Percentiles rank a stretch among this genome's conserved stretches.
Conservation (phyloP, 352 stramenopile species). For the Pythium phragmitis region DNA sequence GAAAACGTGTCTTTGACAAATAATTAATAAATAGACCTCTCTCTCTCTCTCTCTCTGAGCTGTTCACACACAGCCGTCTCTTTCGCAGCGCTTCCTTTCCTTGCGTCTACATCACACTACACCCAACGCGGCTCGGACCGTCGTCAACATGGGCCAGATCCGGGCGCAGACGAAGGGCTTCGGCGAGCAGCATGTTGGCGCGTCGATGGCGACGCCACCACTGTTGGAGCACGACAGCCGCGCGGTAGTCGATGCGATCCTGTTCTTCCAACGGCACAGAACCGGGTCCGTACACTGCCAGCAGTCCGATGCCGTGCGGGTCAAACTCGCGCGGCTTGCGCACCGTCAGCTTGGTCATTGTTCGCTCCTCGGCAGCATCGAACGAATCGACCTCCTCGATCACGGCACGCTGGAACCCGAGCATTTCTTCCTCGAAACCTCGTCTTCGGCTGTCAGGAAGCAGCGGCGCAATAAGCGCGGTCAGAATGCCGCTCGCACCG, state of each 20-base stretch:
- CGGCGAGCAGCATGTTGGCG: conserved; percentile 54
- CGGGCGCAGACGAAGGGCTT: conserved; percentile 63
- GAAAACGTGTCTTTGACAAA: not conserved
- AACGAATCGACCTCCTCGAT: conserved; percentile 88
- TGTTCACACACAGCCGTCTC: conserved; percentile 20
- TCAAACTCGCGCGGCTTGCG: conserved; percentile 83
- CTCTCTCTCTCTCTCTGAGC: conserved; percentile 6
- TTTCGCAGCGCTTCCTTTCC: not conserved
- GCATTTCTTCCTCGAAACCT: conserved; percentile 82
- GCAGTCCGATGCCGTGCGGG: conserved; percentile 62
- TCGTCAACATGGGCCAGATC: conserved; percentile 12
- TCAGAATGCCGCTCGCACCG: conserved; percentile 69
- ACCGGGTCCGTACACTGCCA: conserved; percentile 82
- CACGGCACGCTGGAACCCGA: conserved; percentile 82
- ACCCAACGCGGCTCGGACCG: conserved; percentile 14
- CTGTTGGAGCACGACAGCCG: conserved; percentile 74
- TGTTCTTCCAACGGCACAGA: conserved; percentile 89
- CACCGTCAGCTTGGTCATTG: conserved; percentile 87
- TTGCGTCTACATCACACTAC: conserved; percentile 26
- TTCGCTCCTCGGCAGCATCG: conserved; percentile 82
- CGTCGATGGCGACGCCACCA: conserved; percentile 81
- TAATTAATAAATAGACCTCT: conserved; percentile 1
- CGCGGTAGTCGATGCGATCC: conserved; percentile 81
- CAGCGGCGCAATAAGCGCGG: conserved; percentile 67
- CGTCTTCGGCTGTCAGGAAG: conserved; percentile 72